Percentiles rank a stretch among this genome's conserved stretches.
These are phyloP conservation scores for Stromatinia cepivora DNA, from an alignment of 2,329 filamentous ascomycete genomes.

Conservation along the genomic window DNA sequence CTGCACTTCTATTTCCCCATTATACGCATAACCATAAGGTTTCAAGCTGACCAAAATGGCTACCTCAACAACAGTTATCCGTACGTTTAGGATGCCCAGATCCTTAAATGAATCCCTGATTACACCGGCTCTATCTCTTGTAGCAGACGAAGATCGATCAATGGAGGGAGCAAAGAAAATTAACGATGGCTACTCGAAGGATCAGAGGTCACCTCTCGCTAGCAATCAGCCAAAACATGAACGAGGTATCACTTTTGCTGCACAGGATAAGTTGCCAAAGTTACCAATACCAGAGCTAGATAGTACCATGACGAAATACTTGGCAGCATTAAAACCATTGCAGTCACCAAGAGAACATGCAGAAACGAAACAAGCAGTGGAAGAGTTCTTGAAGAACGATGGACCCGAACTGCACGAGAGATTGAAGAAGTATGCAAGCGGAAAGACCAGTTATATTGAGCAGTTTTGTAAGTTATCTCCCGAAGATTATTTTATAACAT, in stretches of 20 bases:
- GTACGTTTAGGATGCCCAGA: constrained; percentile 69
- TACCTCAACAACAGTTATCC: constrained; percentile 62
- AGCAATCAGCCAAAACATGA: constrained; percentile 51
- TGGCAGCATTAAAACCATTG: constrained; percentile 75
- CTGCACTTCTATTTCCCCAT: constrained; percentile 72
- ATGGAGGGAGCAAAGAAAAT: constrained; percentile 55
- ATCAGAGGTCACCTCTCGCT: constrained; percentile 50
- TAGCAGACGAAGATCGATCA: constrained; percentile 42
- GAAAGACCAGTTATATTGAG: constrained; percentile 94
- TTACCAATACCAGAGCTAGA: constrained; percentile 90
- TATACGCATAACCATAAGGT: constrained; percentile 59
- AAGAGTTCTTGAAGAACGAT: constrained; percentile 78
- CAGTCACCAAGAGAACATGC: constrained; percentile 79
- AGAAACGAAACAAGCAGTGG: constrained; percentile 76
- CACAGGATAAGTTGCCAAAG: constrained; percentile 85
- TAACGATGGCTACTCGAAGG: constrained; percentile 48
- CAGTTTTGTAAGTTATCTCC: constrained; percentile 78
- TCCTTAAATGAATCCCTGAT: constrained; percentile 71
- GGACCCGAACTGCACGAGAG: constrained; percentile 85
- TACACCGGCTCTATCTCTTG: constrained; percentile 37
- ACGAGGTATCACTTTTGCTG: constrained; percentile 79
- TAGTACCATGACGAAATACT: constrained; percentile 73
- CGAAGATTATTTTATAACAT: not conserved
- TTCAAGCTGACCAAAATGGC: constrained; percentile 56
- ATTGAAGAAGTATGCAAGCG: constrained; percentile 84